Percentiles rank a stretch among this genome's conserved stretches.
Conservation (phyloP, 352 stramenopile genomes). For the Ophiocytium majus region DNA sequence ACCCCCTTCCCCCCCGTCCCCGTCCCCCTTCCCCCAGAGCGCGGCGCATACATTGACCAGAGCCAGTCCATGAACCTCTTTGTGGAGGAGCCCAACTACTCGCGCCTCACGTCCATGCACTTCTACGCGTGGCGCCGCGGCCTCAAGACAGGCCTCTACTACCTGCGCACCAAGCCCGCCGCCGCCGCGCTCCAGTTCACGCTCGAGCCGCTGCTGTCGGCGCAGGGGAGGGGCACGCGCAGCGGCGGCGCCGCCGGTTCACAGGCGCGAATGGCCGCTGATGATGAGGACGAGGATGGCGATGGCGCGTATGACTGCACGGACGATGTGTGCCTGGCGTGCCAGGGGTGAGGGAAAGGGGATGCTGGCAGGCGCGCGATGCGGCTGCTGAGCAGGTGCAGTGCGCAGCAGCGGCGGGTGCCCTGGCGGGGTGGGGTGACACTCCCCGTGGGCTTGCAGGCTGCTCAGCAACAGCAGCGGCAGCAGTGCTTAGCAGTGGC, state of each 20-base stretch:
- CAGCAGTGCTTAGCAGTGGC: too few species aligned
- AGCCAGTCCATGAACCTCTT: slow-evolving; percentile 67
- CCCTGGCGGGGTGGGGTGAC: too few species aligned
- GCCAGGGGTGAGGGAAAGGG: neutral
- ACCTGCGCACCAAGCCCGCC: slow-evolving; percentile 95
- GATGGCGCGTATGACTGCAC: neutral
- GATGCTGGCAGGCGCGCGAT: too few species aligned
- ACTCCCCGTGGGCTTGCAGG: too few species aligned
- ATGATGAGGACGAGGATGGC: neutral
- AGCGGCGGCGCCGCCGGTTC: neutral
- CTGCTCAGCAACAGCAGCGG: too few species aligned
- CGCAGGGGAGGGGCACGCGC: neutral
- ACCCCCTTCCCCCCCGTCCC: too few species aligned
- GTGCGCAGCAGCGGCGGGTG: too few species aligned
- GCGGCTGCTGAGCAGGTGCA: too few species aligned
- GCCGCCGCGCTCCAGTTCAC: slow-evolving; percentile 99
- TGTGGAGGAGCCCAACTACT: slow-evolving; percentile 85
- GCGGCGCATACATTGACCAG: slow-evolving; percentile 63
- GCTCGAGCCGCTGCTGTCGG: slow-evolving; percentile 85
- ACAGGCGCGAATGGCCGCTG: neutral
- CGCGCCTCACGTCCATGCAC: slow-evolving; percentile 89
- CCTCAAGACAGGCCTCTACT: slow-evolving; percentile 99
- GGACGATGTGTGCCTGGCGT: neutral
- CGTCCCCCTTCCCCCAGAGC: slow-evolving; percentile 11
- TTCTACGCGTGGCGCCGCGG: slow-evolving; percentile 99